Conservation (phyloP, 768 basidiomycete genomes). For the Boletus edulis region DNA sequence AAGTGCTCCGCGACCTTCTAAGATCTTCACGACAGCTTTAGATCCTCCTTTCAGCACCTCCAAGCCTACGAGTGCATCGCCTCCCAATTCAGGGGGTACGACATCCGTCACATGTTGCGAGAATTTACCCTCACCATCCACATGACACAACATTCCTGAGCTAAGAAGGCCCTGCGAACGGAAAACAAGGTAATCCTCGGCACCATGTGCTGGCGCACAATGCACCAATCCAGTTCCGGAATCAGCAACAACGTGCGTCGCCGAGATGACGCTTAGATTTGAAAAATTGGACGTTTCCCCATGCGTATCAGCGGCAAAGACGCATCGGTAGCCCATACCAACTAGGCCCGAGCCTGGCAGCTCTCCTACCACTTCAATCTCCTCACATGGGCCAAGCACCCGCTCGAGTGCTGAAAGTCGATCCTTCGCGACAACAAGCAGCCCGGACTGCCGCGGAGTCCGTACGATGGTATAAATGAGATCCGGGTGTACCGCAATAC, state of each 20-base stretch:
- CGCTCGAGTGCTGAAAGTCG: slow-evolving; percentile 38
- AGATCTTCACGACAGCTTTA: slow-evolving; percentile 58
- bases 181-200: slow-evolving; percentile 86
- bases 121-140: slow-evolving; percentile 75
- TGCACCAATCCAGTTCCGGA: slow-evolving; percentile 97
- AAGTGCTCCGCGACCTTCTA: slow-evolving; percentile 52
- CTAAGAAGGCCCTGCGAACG: slow-evolving; percentile 51
- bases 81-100: slow-evolving; percentile 34
- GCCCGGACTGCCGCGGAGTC: slow-evolving; percentile 21
- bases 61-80: slow-evolving; percentile 60
- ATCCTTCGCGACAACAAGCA: slow-evolving; percentile 52
- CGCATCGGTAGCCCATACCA: slow-evolving; percentile 54
- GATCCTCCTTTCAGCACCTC: slow-evolving; percentile 74
- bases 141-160: slow-evolving; percentile 69
- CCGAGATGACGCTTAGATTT: slow-evolving; percentile 52
- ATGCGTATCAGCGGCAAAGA: slow-evolving; percentile 46
- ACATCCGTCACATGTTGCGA: slow-evolving; percentile 54
- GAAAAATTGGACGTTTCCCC: neutral
- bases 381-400: slow-evolving; percentile 20
- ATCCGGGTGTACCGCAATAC: slow-evolving; percentile 80
- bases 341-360: slow-evolving; percentile 49
- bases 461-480: slow-evolving; percentile 62
- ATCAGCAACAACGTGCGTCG: slow-evolving; percentile 75
- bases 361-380: slow-evolving; percentile 19
- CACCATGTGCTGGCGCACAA: slow-evolving; percentile 91